Evolutionary conservation across 805 yeast genomes (phyloP), one percentile per base, ranked within the genome.

Genomic region (Cyberlindnera maclurae): DNA sequence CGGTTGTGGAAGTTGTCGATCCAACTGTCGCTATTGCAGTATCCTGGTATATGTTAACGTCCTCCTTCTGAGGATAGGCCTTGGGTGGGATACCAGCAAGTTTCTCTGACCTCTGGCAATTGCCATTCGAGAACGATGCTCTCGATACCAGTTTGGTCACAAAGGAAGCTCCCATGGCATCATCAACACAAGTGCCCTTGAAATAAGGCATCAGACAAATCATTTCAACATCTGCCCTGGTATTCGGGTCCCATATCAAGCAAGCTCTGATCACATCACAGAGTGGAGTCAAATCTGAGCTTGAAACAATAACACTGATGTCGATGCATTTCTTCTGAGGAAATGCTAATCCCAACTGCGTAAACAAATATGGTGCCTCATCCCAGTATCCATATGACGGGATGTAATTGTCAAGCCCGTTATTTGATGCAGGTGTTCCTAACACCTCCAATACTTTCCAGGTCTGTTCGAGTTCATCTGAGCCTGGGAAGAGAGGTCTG

Each of bases 401-500:
- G 22, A 39, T 42, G 38, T 57, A 54, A n/a, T 46, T 42, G 7
- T 44, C 52, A 26, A 53, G 45, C 7, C 44, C 49, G 35, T 48
- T 49, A 4, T 46, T 46, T 12, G 61, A 52, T 24, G 63, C 59
- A 0, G 97, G 97, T 5, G 82, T 71, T 0, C 97, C 97, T 35
- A 90, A 65, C 8, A 75, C 65, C 43, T 74, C 71, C 41, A 85
- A 58, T 7, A 85, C 79, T 53, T 69, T 74, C 72, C 77, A 72
- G 11, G 80, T 70, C 64, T 89, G 97, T 54, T 89, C 95, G 36
- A 79, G 51, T 54, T 84, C 93, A 55, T 79, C 73, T 12, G 69
- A 55, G 0, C 97, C 97, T 0, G 96, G 94, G 53, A 90, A 85
- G 26, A 89, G 64, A 1, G 97, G 96, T 28, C 68, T 57, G 50